Evolutionary conservation across 768 basidiomycete species (phyloP).

Genomic region (Leccinum broughii): DNA sequence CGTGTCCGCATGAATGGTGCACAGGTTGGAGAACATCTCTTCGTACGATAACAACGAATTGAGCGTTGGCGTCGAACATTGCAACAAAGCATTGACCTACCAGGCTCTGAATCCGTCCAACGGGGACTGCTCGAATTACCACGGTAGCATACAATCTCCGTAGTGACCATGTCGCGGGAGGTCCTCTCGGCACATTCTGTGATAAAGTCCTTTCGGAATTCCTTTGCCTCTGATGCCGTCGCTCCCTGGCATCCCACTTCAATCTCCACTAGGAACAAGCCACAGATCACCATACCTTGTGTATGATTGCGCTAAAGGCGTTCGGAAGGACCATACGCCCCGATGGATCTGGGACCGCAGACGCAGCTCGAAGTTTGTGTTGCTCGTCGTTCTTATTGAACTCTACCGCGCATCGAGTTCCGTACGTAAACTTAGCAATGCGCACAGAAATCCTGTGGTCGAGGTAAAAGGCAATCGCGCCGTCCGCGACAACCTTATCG

Average conservation of each 20-base stretch:
- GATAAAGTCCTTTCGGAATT: conserved; percentile 34
- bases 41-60: no score
- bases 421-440: conserved; percentile 42
- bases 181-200: conserved; percentile 30
- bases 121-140: no score
- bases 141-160: background rate
- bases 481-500: conserved; percentile 48
- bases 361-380: conserved; percentile 28
- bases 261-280: background rate
- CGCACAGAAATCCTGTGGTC: conserved; percentile 42
- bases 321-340: conserved; percentile 34
- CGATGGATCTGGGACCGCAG: conserved; percentile 31
- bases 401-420: conserved; percentile 31
- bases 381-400: conserved; percentile 32
- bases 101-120: no score
- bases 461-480: conserved; percentile 44
- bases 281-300: conserved; percentile 17
- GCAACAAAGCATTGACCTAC: no score
- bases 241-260: conserved; percentile 22
- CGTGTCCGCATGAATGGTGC: no score
- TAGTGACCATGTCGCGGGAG: conserved; percentile 29
- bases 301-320: conserved; percentile 32
- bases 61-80: no score
- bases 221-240: conserved; percentile 29
- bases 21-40: background rate